Percentiles rank a stretch among this genome's conserved stretches.
These are phyloP conservation scores for Capronia americana DNA, from an alignment of 2,329 filamentous ascomycete genomes.

Conservation along the genomic window DNA sequence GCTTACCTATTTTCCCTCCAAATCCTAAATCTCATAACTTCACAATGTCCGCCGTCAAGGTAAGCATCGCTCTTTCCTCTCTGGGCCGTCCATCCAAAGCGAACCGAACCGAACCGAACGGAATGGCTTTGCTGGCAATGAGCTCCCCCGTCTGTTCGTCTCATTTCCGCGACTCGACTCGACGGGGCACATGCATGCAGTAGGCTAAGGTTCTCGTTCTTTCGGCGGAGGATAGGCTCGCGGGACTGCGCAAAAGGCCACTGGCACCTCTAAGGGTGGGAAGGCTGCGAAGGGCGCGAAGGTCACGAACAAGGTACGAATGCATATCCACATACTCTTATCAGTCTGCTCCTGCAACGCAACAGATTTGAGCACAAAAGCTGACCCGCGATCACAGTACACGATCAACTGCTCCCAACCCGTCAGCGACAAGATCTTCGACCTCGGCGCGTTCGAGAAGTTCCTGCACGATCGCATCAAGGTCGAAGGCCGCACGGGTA, in stretches of 20 bases:
- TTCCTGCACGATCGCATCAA: slow-evolving; percentile 99
- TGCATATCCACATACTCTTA: background rate
- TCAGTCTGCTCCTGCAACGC: background rate
- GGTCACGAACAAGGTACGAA: slow-evolving; percentile 56
- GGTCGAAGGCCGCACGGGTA: slow-evolving; percentile 97
- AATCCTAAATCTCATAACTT: slow-evolving; percentile 16
- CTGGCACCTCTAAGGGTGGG: background rate
- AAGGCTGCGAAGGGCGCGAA: slow-evolving; percentile 40
- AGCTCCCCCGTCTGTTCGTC: background rate
- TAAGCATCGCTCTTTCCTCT: slow-evolving; percentile 35
- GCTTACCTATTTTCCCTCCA: background rate
- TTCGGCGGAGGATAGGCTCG: slow-evolving; percentile 48
- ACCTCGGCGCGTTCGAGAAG: slow-evolving; percentile 98
- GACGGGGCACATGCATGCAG: slow-evolving; percentile 60
- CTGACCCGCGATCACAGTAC: slow-evolving; percentile 67
- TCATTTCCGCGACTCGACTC: slow-evolving; percentile 37
- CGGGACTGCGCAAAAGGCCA: slow-evolving; percentile 43
- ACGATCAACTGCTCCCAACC: slow-evolving; percentile 99
- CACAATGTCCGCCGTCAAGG: slow-evolving; percentile 37
- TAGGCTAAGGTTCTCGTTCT: slow-evolving; percentile 82
- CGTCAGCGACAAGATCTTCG: slow-evolving; percentile 99
- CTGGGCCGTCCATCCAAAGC: background rate
- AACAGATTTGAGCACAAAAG: slow-evolving; percentile 4
- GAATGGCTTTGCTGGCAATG: slow-evolving; percentile 88
- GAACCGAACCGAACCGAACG: slow-evolving; percentile 52